Percentiles rank a stretch among this genome's conserved stretches.
These are phyloP conservation scores for Aureobasidium namibiae DNA, from an alignment of 2,329 filamentous ascomycete genomes.

Conservation along the genomic window DNA sequence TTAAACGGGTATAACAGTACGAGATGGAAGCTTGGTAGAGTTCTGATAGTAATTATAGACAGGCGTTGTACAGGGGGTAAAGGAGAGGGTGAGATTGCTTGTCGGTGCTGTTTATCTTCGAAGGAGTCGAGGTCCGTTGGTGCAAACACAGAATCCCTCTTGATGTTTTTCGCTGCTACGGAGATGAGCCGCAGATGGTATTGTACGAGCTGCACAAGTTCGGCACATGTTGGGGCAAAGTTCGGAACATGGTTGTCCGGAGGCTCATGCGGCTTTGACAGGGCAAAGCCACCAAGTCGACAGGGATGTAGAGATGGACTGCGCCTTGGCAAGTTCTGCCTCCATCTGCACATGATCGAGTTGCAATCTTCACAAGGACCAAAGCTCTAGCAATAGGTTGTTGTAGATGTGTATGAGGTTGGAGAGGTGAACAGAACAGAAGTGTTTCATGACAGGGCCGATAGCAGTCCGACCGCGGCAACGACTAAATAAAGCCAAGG, in stretches of 20 bases:
- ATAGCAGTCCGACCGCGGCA: background rate
- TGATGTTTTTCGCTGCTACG: background rate
- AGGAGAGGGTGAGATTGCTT: background rate
- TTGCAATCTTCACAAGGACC: background rate
- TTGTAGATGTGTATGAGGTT: background rate
- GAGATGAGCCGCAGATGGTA: background rate
- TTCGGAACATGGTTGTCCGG: background rate
- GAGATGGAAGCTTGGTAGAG: background rate
- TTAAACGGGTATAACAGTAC: background rate
- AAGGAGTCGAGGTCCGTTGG: background rate
- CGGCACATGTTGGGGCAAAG: background rate
- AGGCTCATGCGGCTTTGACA: background rate
- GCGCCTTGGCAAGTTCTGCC: background rate
- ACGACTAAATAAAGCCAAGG: background rate
- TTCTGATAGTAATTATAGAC: background rate
- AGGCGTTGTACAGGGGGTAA: slow-evolving; percentile 7
- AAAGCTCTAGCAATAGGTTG: background rate
- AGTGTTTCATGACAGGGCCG: background rate
- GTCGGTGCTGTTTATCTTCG: background rate
- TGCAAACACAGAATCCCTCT: slow-evolving; percentile 1
- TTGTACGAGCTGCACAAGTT: background rate
- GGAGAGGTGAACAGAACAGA: background rate
- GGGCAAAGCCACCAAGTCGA: background rate
- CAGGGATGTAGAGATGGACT: background rate
- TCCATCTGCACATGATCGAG: background rate